Conservation (phyloP, 345 rosid genomes). For the Eucalyptus sp. region DNA sequence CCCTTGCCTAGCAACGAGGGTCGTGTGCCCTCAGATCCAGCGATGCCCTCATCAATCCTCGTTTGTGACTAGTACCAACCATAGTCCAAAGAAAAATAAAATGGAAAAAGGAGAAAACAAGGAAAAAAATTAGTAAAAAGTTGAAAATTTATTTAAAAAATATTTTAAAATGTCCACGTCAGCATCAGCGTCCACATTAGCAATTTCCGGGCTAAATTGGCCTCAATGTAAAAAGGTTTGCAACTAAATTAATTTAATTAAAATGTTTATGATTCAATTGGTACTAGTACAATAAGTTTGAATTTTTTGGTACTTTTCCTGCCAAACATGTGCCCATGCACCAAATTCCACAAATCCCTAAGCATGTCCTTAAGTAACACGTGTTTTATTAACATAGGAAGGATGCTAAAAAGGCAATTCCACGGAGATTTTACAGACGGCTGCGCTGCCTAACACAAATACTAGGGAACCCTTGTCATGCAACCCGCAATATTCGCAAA, state of each 20-base stretch:
- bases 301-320: not conserved
- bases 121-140: too few relatives aligned
- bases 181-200: rapidly evolving
- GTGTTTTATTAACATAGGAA: not conserved
- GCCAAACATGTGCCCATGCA: not conserved
- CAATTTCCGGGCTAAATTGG: rapidly evolving
- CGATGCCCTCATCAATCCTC: rapidly evolving
- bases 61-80: not conserved
- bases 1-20: rapidly evolving
- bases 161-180: too few relatives aligned
- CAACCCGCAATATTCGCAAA: not conserved
- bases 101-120: too few relatives aligned
- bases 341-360: not conserved
- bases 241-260: too few relatives aligned
- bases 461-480: not conserved
- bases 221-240: too few relatives aligned
- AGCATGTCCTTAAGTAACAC: not conserved
- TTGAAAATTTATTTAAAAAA: too few relatives aligned
- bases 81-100: too few relatives aligned
- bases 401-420: not conserved
- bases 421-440: not conserved
- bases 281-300: too few relatives aligned
- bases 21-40: rapidly evolving
- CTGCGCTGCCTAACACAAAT: not conserved
- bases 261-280: rapidly evolving